phyloP scores from a whole-genome alignment of 1,284 basidiomycete genomes.

The Fomitopsis palustris region DNA sequence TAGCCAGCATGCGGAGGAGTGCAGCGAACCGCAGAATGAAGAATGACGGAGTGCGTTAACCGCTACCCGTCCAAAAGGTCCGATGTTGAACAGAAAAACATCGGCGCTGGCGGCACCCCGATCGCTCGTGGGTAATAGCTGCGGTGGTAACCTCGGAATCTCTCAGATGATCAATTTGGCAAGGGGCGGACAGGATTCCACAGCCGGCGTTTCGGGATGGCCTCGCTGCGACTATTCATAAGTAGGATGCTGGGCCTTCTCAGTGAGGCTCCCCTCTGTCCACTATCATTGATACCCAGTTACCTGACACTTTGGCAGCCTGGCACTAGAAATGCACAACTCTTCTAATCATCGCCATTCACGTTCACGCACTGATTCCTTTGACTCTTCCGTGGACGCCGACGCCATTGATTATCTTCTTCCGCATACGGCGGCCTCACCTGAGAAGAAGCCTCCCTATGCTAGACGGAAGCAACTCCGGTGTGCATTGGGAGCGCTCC shows the following conservation, averaged over 20 bases:
- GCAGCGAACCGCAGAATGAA: too few species aligned
- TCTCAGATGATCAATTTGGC: not conserved
- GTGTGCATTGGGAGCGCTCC: not conserved
- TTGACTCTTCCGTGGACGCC: not conserved
- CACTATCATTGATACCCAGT: not conserved
- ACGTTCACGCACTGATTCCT: not conserved
- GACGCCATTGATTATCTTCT: not conserved
- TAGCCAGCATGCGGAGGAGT: too few species aligned
- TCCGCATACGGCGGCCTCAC: not conserved
- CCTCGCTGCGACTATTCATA: not conserved
- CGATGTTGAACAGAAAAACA: too few species aligned
- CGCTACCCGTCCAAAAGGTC: too few species aligned
- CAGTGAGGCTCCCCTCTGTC: not conserved
- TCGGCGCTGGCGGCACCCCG: not conserved
- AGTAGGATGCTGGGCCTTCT: not conserved
- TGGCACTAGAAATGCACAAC: not conserved
- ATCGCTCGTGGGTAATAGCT: not conserved
- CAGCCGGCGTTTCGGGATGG: not conserved
- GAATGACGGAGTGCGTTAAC: too few species aligned
- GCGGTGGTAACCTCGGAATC: not conserved
- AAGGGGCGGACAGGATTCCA: not conserved
- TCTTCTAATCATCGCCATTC: not conserved
- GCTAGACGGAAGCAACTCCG: not conserved
- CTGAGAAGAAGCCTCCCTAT: not conserved
- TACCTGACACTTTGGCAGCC: not conserved